These are phyloP conservation scores for Goffeauzyma gilvescens DNA, from an alignment of 768 basidiomycete genomes.

Conservation along the genomic window DNA sequence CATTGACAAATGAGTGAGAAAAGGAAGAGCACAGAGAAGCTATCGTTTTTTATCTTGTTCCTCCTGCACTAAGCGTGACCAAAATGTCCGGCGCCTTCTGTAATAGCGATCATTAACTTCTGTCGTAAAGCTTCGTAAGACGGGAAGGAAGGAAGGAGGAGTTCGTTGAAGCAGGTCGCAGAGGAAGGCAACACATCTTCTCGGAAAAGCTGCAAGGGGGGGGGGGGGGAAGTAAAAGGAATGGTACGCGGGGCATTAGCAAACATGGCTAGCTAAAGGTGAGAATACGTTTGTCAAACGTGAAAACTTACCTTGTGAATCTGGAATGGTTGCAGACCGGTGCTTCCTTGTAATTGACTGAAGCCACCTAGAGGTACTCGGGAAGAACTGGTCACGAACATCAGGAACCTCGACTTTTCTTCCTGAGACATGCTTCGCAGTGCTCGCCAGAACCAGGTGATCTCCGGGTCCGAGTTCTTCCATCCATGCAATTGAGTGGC, in stretches of 20 bases:
- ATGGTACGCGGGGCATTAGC: too few species aligned
- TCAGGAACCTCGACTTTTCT: constrained; percentile 86
- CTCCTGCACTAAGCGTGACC: constrained; percentile 37
- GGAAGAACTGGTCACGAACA: constrained; percentile 82
- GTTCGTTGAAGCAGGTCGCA: constrained; percentile 28
- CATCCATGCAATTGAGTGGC: constrained; percentile 31
- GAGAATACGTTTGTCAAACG: too few species aligned
- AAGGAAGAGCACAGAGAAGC: too few species aligned
- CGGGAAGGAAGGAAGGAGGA: constrained; percentile 63
- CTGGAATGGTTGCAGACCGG: constrained; percentile 77
- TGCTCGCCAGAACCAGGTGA: constrained; percentile 98
- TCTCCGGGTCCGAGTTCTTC: constrained; percentile 54
- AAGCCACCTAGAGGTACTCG: constrained; percentile 89
- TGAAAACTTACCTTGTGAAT: constrained; percentile 86
- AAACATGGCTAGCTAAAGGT: too few species aligned
- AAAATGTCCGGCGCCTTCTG: constrained; percentile 89
- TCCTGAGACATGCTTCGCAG: constrained; percentile 93
- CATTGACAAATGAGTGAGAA: too few species aligned
- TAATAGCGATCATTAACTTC: constrained; percentile 74
- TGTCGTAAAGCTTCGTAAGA: constrained; percentile 92
- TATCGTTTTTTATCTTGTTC: too few species aligned
- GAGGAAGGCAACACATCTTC: constrained; percentile 8
- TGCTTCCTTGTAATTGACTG: constrained; percentile 55
- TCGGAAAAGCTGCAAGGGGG: constrained; percentile 10
- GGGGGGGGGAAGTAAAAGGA: too few species aligned